A percentile compares a stretch with the other conserved stretches of the same genome.
These are phyloP conservation scores for Phytophthora chlamydospora DNA, from an alignment of 352 stramenopile genomes.

Conservation along the genomic window DNA sequence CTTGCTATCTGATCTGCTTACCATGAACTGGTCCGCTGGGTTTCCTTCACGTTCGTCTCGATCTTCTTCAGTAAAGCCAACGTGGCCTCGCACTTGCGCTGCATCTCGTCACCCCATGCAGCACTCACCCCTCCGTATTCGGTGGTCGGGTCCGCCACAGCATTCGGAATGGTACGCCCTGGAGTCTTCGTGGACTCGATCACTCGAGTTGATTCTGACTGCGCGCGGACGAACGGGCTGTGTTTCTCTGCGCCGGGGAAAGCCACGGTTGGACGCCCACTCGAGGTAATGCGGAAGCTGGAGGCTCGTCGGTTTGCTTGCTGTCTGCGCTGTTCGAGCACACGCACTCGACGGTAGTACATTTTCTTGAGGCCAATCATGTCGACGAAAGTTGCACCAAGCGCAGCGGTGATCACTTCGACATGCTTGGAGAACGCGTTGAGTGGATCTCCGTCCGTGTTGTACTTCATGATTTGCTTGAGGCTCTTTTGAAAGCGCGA, in stretches of 20 bases:
- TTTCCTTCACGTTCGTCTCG: constrained; percentile 39
- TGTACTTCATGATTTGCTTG: constrained; percentile 83
- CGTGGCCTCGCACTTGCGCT: constrained; percentile 48
- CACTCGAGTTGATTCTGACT: background rate
- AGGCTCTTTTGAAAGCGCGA: constrained; percentile 69
- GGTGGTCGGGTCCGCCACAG: background rate
- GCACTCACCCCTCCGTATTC: background rate
- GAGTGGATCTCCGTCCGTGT: constrained; percentile 71
- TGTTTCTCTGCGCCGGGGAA: background rate
- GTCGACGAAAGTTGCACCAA: constrained; percentile 61
- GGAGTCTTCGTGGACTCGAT: background rate
- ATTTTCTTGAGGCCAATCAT: constrained; percentile 65
- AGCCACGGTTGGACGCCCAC: constrained; percentile 14
- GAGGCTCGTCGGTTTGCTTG: constrained; percentile 17
- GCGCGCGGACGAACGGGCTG: background rate
- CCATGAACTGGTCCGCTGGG: constrained; percentile 9
- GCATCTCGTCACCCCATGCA: constrained; percentile 52
- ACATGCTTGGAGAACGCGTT: constrained; percentile 75
- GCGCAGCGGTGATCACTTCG: constrained; percentile 69
- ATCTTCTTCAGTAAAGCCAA: constrained; percentile 53
- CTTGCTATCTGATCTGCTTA: constrained; percentile 8
- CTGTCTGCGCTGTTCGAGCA: constrained; percentile 26
- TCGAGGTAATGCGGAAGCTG: constrained; percentile 25
- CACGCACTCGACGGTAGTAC: constrained; percentile 39
- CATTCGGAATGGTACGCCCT: background rate